Evolutionary conservation across 225 moss, liverwort and hornwort genomes (phyloP), one percentile per base, ranked within the genome.

Genomic region (Marchantia polymorpha): DNA sequence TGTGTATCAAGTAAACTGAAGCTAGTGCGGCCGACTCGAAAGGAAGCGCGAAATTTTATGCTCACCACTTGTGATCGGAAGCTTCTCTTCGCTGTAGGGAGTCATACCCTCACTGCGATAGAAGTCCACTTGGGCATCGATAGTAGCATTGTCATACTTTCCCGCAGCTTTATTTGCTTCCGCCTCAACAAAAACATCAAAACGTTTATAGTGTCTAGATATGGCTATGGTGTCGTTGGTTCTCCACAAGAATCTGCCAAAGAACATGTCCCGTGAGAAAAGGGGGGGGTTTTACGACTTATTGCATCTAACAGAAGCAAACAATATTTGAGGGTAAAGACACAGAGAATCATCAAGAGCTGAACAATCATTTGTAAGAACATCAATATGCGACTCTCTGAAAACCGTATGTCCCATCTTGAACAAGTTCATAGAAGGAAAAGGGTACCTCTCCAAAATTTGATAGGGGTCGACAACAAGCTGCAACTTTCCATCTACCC

Each of bases 401-500:
- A 49, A 49, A 39, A 22, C 7, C n/a, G 17, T 0, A 49, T 39
- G 39, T 39, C 49, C n/a, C n/a, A 8, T 22, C 20, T 19, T 47
- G 10, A 1, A 10, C 47, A 31, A 39, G 39, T 39, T 5, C 39
- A 13, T 58, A 7, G 56, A 58, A 58, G 56, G 20, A 58, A 20
- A 12, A 12, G 46, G n/a, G 51, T 69, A 99, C 75, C 99, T 89
- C 88, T 99, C 95, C 4, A 95, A 84, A 22, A 99, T 90, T 81
- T 76, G 87, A 72, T 90, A 99, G 0, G 99, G 99, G 66, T 99
- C 99, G 55, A 91, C 89, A 30, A 93, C 88, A 16, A 99, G 83
- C 87, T 99, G 90, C 52, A 99, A 89, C 80, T 99, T 99, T 29
- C 99, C 99, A 74, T 99, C 99, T 25, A 91, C 88, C 99, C 99